Conservation (phyloP, 192 early-diverging fungal species). For the Chytriomyces confervae region DNA sequence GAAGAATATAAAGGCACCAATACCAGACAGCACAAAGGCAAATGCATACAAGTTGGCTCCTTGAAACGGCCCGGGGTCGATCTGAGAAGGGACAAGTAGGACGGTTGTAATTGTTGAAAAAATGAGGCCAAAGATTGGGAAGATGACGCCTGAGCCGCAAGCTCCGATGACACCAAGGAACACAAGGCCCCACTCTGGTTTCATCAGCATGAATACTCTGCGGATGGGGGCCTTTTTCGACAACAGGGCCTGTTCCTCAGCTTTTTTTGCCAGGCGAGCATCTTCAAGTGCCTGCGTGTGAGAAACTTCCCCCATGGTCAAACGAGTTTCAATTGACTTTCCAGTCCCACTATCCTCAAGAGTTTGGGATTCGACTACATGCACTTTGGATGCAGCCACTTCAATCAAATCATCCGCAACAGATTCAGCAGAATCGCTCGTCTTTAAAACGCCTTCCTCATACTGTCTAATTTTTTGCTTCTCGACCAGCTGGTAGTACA, state of each 20-base stretch:
- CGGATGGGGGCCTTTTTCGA: conserved; percentile 58
- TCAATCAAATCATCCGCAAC: not conserved
- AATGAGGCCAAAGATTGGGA: conserved; percentile 28
- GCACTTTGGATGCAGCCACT: not conserved
- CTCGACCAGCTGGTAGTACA: conserved; percentile 73
- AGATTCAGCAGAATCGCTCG: not conserved
- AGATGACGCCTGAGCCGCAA: conserved; percentile 22
- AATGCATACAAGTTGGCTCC: conserved; percentile 68
- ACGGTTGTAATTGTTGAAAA: conserved; percentile 34
- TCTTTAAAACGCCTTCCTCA: conserved; percentile 4
- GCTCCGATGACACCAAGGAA: conserved; percentile 32
- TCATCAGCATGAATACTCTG: conserved; percentile 58
- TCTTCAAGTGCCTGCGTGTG: not conserved
- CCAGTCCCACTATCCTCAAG: conserved; percentile 4
- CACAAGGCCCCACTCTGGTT: conserved; percentile 55
- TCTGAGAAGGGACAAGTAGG: conserved; percentile 43
- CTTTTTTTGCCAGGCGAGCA: conserved; percentile 4
- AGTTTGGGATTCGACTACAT: conserved; percentile 16
- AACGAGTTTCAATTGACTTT: conserved; percentile 10
- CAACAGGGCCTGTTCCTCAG: not conserved
- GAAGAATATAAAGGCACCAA: conserved; percentile 57
- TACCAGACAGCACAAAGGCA: conserved; percentile 62
- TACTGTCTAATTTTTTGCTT: conserved; percentile 63
- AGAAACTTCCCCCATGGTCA: conserved; percentile 7
- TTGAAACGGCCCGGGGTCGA: conserved; percentile 48